Conservation (phyloP, 176 grass and related monocot genomes). For the Ampelocalamus luodianensis region DNA sequence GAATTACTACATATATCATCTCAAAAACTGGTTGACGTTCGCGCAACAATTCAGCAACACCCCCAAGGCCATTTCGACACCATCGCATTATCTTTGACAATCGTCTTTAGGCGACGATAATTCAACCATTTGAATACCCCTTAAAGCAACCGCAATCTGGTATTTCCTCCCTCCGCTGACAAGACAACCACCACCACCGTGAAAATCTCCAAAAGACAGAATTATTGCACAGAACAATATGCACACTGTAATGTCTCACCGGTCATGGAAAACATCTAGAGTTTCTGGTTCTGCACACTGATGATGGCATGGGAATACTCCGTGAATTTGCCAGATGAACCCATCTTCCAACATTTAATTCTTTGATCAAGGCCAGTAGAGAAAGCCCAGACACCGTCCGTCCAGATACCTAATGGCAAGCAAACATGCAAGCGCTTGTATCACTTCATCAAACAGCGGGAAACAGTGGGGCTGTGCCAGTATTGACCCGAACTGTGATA, state of each 20-base stretch:
- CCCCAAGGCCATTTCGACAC: background rate
- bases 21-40: background rate
- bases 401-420: conserved; percentile 72
- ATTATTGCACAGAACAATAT: background rate
- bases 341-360: conserved; percentile 78
- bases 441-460: background rate
- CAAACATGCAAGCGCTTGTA: background rate
- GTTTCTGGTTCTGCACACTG: conserved; percentile 94
- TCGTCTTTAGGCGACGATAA: conserved; percentile 44
- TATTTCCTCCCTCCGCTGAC: conserved; percentile 56
- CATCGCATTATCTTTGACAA: background rate
- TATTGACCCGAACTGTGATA: background rate
- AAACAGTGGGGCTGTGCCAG: background rate
- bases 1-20: background rate
- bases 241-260: conserved; percentile 38
- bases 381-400: conserved; percentile 81
- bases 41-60: background rate
- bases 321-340: conserved; percentile 33
- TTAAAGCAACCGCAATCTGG: conserved; percentile 76
- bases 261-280: conserved; percentile 58
- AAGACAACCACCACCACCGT: conserved; percentile 19
- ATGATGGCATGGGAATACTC: conserved; percentile 70
- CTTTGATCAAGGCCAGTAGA: conserved; percentile 91
- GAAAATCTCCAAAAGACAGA: background rate
- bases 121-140: conserved; percentile 90